Evolutionary conservation across 2,329 filamentous ascomycete genomes (phyloP).

Genomic region (Onygenales sp.): DNA sequence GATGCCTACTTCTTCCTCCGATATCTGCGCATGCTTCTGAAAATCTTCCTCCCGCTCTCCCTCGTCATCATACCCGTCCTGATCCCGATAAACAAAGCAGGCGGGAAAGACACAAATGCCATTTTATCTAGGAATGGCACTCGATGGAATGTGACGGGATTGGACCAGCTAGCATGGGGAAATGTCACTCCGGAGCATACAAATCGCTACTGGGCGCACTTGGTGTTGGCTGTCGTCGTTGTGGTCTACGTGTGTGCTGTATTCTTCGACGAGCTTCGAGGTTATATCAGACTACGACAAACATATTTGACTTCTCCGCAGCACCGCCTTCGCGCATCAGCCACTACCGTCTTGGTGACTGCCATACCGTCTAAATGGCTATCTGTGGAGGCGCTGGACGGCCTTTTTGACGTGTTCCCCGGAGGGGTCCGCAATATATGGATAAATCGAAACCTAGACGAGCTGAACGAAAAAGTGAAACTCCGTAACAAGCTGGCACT

Average conservation of each 20-base stretch:
- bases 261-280: slow-evolving; percentile 73
- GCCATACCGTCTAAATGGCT: slow-evolving; percentile 89
- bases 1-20: slow-evolving; percentile 97
- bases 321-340: slow-evolving; percentile 84
- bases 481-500: slow-evolving; percentile 61
- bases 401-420: slow-evolving; percentile 90
- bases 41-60: slow-evolving; percentile 83
- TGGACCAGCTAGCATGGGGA: slow-evolving; percentile 79
- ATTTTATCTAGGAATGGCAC: slow-evolving; percentile 24
- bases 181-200: slow-evolving; percentile 64
- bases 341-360: slow-evolving; percentile 88
- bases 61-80: slow-evolving; percentile 72
- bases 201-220: slow-evolving; percentile 70
- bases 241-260: slow-evolving; percentile 79
- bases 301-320: slow-evolving; percentile 91
- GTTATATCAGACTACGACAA: slow-evolving; percentile 88
- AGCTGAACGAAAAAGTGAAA: slow-evolving; percentile 74
- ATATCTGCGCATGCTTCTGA: slow-evolving; percentile 73
- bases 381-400: slow-evolving; percentile 66
- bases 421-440: slow-evolving; percentile 92
- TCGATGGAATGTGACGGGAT: slow-evolving; percentile 48
- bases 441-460: slow-evolving; percentile 84
- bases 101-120: slow-evolving; percentile 54
- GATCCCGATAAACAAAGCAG: slow-evolving; percentile 71
- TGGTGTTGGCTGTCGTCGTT: slow-evolving; percentile 67